Base-by-base conservation (phyloP, 2,329 filamentous ascomycete genomes). In the Epichloe elymi region DNA sequence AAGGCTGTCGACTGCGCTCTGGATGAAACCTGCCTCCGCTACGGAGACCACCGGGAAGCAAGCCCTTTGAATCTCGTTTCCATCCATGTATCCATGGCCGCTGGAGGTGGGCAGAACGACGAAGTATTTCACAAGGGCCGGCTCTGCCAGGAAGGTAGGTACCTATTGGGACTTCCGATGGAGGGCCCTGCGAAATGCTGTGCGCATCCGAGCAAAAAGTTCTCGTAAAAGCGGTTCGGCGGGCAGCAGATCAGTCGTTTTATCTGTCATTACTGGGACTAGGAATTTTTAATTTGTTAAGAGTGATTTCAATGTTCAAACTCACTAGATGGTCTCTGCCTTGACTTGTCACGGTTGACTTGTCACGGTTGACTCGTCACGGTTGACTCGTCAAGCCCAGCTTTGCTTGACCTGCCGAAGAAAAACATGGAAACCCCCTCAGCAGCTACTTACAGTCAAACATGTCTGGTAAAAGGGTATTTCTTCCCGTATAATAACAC, bases 21-120 rank as follows among this genome's bases (percentile, higher is more conserved):
- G 51, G n/a, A 57, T 14, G 33, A 51, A 51, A 58, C 10, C 38
- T 50, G 8, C 56, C 55, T 11, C 56, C 50, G 4, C 38, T 44
- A 11, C 48, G 19, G 1, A 54, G 5, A 4, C 54, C 53, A 52
- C 54, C 53, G 52, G 55, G 57, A 8, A 57, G 37, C 0, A 8
- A 57, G 37, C 0, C 4, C 19, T 30, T 36, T 54, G 51, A 4
- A 58, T 53, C 26, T 53, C 46, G 14, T 51, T 51, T 4, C 55
- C 56, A 23, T 57, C 43, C 4, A 30, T 30, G 1, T 10, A 58
- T 38, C 12, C 54, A 14, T 2, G 56, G 55, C 4, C 50, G 46
- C 15, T 40, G 15, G 12, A 51, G 11, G 38, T 49, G 40, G 4
- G 53, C 52, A 55, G 23, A 43, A 20, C 10, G 30, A 38, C 23